These are phyloP conservation scores for Vitis hybrid DNA, from an alignment of 177 flowering plant genomes.

Conservation along the genomic window DNA sequence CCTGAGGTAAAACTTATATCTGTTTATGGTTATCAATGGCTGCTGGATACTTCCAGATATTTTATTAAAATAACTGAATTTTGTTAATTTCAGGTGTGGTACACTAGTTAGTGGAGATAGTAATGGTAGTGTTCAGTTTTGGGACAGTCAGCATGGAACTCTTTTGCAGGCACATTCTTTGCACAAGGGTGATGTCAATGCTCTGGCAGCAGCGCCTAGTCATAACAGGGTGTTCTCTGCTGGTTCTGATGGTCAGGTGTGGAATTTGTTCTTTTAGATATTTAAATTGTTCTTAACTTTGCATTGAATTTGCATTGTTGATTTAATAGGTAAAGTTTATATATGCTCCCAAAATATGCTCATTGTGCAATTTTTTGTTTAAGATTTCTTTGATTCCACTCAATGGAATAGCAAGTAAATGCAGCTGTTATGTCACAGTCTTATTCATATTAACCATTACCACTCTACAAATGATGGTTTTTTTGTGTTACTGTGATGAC, in stretches of 20 bases:
- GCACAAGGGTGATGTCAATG: constrained; percentile 93
- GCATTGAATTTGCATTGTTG: background rate
- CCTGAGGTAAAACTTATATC: constrained; percentile 51
- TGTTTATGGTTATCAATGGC: background rate
- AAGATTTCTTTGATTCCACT: no score
- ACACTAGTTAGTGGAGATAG: constrained; percentile 96
- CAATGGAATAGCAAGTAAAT: no score
- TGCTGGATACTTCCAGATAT: background rate
- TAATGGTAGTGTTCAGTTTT: constrained; percentile 87
- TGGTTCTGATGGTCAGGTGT: constrained; percentile 98
- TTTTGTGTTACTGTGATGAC: no score
- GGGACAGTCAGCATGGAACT: constrained; percentile 85
- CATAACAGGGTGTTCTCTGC: constrained; percentile 88
- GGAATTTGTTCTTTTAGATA: background rate
- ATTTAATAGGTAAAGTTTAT: background rate
- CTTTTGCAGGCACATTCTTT: constrained; percentile 74
- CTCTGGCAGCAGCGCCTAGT: constrained; percentile 78
- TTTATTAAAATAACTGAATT: background rate
- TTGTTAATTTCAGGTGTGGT: constrained; percentile 59
- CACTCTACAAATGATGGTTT: no score
- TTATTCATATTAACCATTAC: no score
- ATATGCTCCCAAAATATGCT: no score
- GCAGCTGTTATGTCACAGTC: no score
- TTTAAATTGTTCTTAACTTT: background rate
- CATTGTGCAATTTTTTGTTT: no score